Evolutionary conservation across 176 grass and related monocot species (phyloP), one percentile per base, ranked within the genome.

Genomic region (Elymus sibiricus): DNA sequence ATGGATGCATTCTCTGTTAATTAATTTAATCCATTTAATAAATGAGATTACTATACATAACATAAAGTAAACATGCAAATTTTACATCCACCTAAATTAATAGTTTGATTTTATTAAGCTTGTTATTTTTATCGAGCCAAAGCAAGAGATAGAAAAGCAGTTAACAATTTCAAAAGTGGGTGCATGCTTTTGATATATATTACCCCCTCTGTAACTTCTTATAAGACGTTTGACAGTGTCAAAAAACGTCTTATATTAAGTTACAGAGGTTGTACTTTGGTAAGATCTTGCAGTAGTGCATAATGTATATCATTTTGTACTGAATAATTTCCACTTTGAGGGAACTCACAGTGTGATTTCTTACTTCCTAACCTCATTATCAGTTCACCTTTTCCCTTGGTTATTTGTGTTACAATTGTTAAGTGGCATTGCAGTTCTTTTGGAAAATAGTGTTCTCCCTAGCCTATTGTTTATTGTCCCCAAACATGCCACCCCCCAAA

Each of bases 1-100:
- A 83, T 98, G 90, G 34, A 98, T 94, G 65, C 90, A 96, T 87
- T 93, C 90, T 81, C 90, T 91, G 83, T 61, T n/a, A 79, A 58
- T 80, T 53, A 53, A 56, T 68, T 38, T 26, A 64, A 67, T 21
- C 19, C 76, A 6, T 74, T 86, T 59, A 28, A 74, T 77, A 70
- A 86, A 65, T 60, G 38, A 76, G 44, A 81, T 88, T 15, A 14
- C n/a, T 62, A 15, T 29, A 49, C 44, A 16, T 4, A 47, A 19
- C 17, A 80, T 60, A 76, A 26, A 83, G 34, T 74, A 65, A 86
- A 74, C 17, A 24, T 21, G 81, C 3, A 40, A 12, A 77, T 5
- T 27, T 60, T 79, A 29, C 27, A 37, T 68, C 28, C 35, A 19
- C 10, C 12, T 9, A 74, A 44, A 5, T 74, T 46, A 14, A 49